Percentiles rank a stretch among this genome's conserved stretches.
Conservation (phyloP, 2,329 filamentous ascomycete genomes). For the Pyrenophora seminiperda region DNA sequence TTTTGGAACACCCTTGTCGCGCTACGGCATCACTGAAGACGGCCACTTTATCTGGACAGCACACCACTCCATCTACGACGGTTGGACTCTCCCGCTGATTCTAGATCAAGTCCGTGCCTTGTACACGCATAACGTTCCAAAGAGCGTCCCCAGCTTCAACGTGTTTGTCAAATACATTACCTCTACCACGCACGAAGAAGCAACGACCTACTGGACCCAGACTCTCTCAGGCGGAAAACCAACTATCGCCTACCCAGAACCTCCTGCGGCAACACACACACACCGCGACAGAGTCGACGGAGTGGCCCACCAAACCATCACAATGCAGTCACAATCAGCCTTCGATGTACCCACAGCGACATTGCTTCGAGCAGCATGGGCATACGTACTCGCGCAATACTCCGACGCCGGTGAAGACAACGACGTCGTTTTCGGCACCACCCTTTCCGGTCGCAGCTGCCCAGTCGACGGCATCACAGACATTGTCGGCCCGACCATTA, state of each 20-base stretch:
- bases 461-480: conserved; percentile 32
- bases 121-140: not conserved
- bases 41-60: conserved; percentile 31
- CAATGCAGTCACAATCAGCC: conserved; percentile 12
- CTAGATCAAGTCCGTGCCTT: conserved; percentile 9
- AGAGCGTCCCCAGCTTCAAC: conserved; percentile 1
- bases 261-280: not conserved
- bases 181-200: not conserved
- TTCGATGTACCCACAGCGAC: not conserved
- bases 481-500: conserved; percentile 45
- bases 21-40: conserved; percentile 17
- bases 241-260: not conserved
- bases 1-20: conserved; percentile 16
- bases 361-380: not conserved
- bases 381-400: conserved; percentile 14
- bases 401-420: conserved; percentile 8
- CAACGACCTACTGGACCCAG: not conserved
- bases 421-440: conserved; percentile 21
- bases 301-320: not conserved
- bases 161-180: conserved; percentile 16
- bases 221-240: not conserved
- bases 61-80: conserved; percentile 37
- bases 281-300: not conserved
- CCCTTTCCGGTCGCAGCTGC: conserved; percentile 18
- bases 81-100: conserved; percentile 16